Evolutionary conservation across 768 basidiomycete species (phyloP).

Genomic region (Amanita subjunquillea): DNA sequence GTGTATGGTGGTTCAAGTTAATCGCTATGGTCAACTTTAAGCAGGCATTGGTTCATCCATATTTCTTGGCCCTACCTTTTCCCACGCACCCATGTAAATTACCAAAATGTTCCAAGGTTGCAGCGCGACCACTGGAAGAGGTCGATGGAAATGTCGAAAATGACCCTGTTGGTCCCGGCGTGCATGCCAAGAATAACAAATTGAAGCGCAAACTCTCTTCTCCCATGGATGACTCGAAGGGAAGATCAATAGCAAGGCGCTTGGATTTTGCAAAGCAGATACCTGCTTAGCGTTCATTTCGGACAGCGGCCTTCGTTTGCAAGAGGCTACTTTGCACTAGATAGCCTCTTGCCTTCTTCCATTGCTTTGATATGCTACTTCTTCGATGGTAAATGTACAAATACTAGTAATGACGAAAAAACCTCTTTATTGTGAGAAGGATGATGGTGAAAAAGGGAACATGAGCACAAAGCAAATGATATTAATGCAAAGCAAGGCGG

Average conservation of each 20-base stretch:
- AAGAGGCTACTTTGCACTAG: neutral
- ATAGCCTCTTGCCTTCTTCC: neutral
- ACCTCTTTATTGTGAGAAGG: slow-evolving; percentile 4
- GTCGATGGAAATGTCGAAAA: slow-evolving; percentile 65
- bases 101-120: slow-evolving; percentile 53
- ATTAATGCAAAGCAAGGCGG: neutral
- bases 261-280: slow-evolving; percentile 55
- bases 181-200: slow-evolving; percentile 43
- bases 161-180: slow-evolving; percentile 35
- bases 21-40: neutral
- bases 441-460: neutral
- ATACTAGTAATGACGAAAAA: slow-evolving; percentile 6
- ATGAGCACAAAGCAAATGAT: neutral
- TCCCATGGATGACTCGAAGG: slow-evolving; percentile 35
- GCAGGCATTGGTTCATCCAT: slow-evolving; percentile 79
- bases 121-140: slow-evolving; percentile 58
- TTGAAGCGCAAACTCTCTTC: slow-evolving; percentile 67
- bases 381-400: slow-evolving; percentile 7
- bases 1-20: slow-evolving; percentile 13
- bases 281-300: slow-evolving; percentile 10
- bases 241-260: slow-evolving; percentile 55
- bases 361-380: slow-evolving; percentile 2
- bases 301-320: neutral
- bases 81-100: slow-evolving; percentile 85
- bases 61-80: slow-evolving; percentile 79